Evolutionary conservation across 1,284 basidiomycete genomes (phyloP), one percentile per base, ranked within the genome.

Genomic region (Naganishia albida): DNA sequence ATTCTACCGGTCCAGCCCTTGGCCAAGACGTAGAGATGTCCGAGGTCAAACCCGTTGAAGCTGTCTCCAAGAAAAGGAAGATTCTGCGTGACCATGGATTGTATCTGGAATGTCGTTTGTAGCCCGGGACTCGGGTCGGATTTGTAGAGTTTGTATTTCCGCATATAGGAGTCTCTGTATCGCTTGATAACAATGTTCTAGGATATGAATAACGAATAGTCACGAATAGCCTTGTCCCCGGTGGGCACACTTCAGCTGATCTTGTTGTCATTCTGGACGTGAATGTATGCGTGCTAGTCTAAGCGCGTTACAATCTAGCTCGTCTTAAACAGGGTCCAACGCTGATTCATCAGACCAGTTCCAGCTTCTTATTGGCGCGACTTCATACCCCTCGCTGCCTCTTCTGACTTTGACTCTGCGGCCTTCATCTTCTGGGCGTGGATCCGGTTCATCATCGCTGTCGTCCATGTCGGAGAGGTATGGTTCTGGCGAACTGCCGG

Each of bases 381-480:
- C 70, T 60, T 76, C 74, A 64, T 68, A 73, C 10, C 74, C 74
- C 50, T 76, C 74, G 68, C 74, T 76, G 15, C 74, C 74, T 65
- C 71, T 62, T 52, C 74, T 69, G 16, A 74, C 66, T 48, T 62
- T 67, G 55, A 57, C 60, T 50, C 57, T 20, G n/a, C 30, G 52
- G 12, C 30, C 78, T 18, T 79, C 75, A 34, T 77, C 75, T 25
- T 74, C 73, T 8, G 74, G 70, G 8, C 66, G 71, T 4, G 62
- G 23, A 7, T 4, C 2, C 15, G 16, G 62, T 4, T 66, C 72
- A 25, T 73, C 73, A 23, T 80, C 77, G 20, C 80, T 78, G 39
- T 82, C 80, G 64, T 81, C 81, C 50, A 81, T 80, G 69, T 78
- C 75, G 40, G 75, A 78, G 60, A 76, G 71, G 69, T 77, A 75